Evolutionary conservation across 106 monocot genomes (phyloP).

Genomic region (Apostasia ramifera): DNA sequence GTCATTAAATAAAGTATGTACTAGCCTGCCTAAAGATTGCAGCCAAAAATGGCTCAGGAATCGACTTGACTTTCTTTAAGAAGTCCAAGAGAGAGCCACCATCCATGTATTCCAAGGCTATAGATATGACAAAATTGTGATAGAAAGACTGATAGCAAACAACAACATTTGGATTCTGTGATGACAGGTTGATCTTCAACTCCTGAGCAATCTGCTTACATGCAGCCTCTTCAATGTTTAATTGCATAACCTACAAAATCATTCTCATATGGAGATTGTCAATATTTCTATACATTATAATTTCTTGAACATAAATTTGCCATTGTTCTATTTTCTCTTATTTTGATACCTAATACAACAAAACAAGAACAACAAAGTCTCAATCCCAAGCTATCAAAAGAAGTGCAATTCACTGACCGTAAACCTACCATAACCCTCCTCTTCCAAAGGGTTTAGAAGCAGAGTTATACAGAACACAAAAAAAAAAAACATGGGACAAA

Average conservation of each 20-base stretch:
- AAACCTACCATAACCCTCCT: too few species aligned
- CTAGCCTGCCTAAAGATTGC: slow-evolving; percentile 87
- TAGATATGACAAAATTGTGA: slow-evolving; percentile 76
- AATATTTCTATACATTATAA: background rate
- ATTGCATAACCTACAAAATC: slow-evolving; percentile 55
- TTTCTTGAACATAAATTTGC: background rate
- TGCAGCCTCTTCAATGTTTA: slow-evolving; percentile 54
- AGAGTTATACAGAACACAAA: too few species aligned
- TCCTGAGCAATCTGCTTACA: slow-evolving; percentile 66
- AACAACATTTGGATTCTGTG: slow-evolving; percentile 59
- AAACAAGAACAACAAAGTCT: too few species aligned
- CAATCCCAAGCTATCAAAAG: too few species aligned
- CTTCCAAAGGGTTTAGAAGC: too few species aligned
- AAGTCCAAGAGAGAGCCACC: slow-evolving; percentile 81
- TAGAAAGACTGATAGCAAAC: slow-evolving; percentile 79
- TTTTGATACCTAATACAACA: too few species aligned
- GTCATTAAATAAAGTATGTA: slow-evolving; percentile 4
- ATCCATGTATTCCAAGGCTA: slow-evolving; percentile 95
- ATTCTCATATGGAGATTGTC: background rate
- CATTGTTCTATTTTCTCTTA: too few species aligned
- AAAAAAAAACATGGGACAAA: too few species aligned
- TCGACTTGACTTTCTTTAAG: slow-evolving; percentile 55
- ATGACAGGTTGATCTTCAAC: slow-evolving; percentile 69
- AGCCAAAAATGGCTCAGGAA: slow-evolving; percentile 80
- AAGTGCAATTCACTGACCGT: too few species aligned